These are phyloP conservation scores for Stagonosporopsis tanaceti DNA, from an alignment of 2,329 filamentous ascomycete species.

Conservation along the genomic window DNA sequence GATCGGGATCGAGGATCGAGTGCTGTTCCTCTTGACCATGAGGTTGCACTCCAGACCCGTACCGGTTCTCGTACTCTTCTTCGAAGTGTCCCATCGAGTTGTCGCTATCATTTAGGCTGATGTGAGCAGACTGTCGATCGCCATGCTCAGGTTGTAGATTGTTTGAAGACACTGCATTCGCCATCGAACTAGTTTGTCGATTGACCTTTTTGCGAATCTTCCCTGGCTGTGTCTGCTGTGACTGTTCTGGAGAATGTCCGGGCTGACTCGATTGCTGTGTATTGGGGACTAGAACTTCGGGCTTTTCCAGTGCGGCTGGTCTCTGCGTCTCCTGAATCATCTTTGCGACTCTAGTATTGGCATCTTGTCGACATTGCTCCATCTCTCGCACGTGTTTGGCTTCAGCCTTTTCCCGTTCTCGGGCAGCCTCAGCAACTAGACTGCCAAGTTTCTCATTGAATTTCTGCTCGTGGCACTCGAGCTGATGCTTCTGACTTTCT, in stretches of 20 bases:
- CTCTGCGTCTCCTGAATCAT: not conserved
- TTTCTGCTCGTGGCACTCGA: conserved; percentile 25
- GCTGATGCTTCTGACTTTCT: conserved; percentile 21
- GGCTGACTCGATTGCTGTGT: conserved; percentile 1
- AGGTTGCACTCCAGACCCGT: not conserved
- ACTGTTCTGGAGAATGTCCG: not conserved
- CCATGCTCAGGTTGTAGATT: not conserved
- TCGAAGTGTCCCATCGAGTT: conserved; percentile 1
- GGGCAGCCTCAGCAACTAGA: conserved; percentile 3
- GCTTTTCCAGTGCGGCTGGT: not conserved
- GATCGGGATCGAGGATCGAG: conserved; percentile 9
- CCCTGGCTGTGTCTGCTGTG: not conserved
- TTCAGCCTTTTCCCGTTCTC: not conserved
- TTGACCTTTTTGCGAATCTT: conserved; percentile 32
- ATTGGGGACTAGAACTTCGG: not conserved
- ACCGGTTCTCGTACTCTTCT: conserved; percentile 17
- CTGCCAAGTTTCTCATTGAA: conserved; percentile 13
- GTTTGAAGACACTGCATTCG: not conserved
- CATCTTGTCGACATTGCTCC: not conserved
- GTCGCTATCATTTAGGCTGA: not conserved
- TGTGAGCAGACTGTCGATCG: not conserved
- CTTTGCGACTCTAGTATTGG: not conserved
- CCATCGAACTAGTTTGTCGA: conserved; percentile 26
- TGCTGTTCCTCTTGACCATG: conserved; percentile 11
- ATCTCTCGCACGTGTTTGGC: not conserved